Evolutionary conservation across 2,329 filamentous ascomycete genomes (phyloP).

Genomic region (Albifimbria verrucaria): DNA sequence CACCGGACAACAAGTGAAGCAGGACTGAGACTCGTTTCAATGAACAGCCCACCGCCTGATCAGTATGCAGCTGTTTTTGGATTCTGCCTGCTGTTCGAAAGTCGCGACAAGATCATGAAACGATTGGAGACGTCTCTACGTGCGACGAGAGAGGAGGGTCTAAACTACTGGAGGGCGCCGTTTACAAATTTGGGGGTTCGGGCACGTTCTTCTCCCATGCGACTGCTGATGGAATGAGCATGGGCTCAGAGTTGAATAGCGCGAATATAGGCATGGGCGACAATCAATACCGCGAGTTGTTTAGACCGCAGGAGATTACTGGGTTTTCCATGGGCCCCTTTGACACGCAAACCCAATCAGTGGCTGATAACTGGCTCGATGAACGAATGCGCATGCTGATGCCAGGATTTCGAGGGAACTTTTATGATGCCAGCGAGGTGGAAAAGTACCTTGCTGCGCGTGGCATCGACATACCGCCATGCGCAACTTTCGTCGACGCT

Average conservation of each 20-base stretch:
- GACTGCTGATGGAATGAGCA: slow-evolving; percentile 2
- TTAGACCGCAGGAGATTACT: slow-evolving; percentile 18
- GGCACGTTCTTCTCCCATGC: slow-evolving; percentile 57
- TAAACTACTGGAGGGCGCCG: slow-evolving; percentile 58
- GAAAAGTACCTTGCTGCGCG: slow-evolving; percentile 67
- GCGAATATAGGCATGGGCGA: slow-evolving; percentile 29
- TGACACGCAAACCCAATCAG: slow-evolving; percentile 30
- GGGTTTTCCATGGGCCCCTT: slow-evolving; percentile 47
- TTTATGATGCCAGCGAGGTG: slow-evolving; percentile 74
- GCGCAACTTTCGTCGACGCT: slow-evolving; percentile 57
- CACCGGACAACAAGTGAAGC: slow-evolving; percentile 64
- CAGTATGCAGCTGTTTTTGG: slow-evolving; percentile 60
- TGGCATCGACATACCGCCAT: slow-evolving; percentile 60
- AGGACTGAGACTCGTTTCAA: slow-evolving; percentile 55
- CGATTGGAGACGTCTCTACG: slow-evolving; percentile 33
- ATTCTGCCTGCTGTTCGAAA: slow-evolving; percentile 63
- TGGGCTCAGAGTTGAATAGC: neutral
- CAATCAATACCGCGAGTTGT: slow-evolving; percentile 26
- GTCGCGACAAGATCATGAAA: slow-evolving; percentile 42
- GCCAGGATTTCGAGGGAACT: slow-evolving; percentile 67
- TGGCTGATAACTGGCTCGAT: slow-evolving; percentile 41
- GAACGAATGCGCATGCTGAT: slow-evolving; percentile 49
- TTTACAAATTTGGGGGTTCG: slow-evolving; percentile 65
- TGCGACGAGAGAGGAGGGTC: slow-evolving; percentile 32
- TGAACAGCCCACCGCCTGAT: slow-evolving; percentile 43